A percentile compares a stretch with the other conserved stretches of the same genome.
Evolutionary conservation across 176 grass and related monocot species (phyloP).

Genomic region (Zea mays): DNA sequence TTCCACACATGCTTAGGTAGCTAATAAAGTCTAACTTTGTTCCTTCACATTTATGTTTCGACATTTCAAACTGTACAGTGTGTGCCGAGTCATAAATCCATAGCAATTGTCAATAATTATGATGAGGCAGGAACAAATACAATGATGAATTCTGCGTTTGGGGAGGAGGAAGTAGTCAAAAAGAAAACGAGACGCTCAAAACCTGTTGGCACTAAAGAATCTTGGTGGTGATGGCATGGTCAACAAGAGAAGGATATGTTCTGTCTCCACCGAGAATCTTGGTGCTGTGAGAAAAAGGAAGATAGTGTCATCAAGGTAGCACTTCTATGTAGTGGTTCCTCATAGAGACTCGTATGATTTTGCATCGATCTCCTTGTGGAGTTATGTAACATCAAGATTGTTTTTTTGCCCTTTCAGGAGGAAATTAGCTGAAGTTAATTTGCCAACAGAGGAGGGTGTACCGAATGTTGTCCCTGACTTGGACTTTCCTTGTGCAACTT

Average conservation of each 20-base stretch:
- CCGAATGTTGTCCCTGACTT: conserved; percentile 13
- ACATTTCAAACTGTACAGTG: too few species aligned
- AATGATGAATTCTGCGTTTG: conserved; percentile 7
- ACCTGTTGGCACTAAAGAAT: not conserved
- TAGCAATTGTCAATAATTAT: not conserved
- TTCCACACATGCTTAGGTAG: too few species aligned
- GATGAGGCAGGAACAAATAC: not conserved
- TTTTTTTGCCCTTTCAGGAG: conserved; percentile 15
- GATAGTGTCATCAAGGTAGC: conserved; percentile 44
- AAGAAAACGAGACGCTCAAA: conserved; percentile 25
- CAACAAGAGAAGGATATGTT: not conserved
- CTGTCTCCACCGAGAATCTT: conserved; percentile 31
- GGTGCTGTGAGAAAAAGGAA: conserved; percentile 27
- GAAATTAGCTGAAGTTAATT: conserved; percentile 35
- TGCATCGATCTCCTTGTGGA: not conserved
- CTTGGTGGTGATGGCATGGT: not conserved
- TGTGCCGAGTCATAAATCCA: too few species aligned
- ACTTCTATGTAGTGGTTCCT: not conserved
- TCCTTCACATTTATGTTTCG: too few species aligned
- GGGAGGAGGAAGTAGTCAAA: conserved; percentile 22
- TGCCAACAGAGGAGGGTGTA: conserved; percentile 28
- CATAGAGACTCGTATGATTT: not conserved
- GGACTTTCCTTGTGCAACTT: conserved; percentile 17
- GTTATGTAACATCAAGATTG: not conserved
- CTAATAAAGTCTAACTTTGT: too few species aligned